Conservation (phyloP, 208 protist genomes). For the Crithidia sp. region DNA sequence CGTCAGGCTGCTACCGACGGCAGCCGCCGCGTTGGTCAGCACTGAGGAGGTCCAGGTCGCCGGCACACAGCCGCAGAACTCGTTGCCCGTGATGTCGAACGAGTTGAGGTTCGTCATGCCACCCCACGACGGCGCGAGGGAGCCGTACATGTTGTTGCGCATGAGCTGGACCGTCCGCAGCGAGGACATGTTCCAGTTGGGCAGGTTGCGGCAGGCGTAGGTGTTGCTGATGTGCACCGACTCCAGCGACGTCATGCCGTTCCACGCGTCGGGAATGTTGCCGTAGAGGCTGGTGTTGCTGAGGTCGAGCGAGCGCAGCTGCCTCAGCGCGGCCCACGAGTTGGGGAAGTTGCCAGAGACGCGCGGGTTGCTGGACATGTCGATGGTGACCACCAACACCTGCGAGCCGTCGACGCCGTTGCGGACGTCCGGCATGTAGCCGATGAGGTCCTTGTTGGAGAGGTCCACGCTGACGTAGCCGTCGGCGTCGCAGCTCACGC, state of each 20-base stretch:
- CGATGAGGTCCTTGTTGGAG: too few relatives aligned
- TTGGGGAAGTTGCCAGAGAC: not conserved
- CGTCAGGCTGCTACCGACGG: not conserved
- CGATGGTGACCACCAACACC: too few relatives aligned
- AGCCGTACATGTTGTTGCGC: conserved; percentile 17
- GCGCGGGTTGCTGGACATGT: not conserved
- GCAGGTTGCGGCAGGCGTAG: conserved; percentile 3
- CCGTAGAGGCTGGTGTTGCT: conserved; percentile 1
- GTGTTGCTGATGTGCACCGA: not conserved
- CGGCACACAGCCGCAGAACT: conserved; percentile 24
- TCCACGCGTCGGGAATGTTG: not conserved
- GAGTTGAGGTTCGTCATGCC: conserved; percentile 8
- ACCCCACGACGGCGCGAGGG: conserved; percentile 7
- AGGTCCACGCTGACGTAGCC: too few relatives aligned
- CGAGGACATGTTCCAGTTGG: conserved; percentile 2
- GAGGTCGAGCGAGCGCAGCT: not conserved
- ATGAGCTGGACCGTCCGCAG: conserved; percentile 6
- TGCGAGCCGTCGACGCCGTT: too few relatives aligned
- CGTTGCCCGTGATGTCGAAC: conserved; percentile 14
- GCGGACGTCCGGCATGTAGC: too few relatives aligned
- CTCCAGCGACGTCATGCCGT: not conserved
- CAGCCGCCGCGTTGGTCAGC: not conserved
- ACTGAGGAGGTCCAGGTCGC: too few relatives aligned
- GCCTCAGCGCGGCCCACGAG: not conserved
- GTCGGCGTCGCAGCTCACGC: too few relatives aligned